Conservation (phyloP, 1,139 yeast species). For the Taphrina communis region DNA sequence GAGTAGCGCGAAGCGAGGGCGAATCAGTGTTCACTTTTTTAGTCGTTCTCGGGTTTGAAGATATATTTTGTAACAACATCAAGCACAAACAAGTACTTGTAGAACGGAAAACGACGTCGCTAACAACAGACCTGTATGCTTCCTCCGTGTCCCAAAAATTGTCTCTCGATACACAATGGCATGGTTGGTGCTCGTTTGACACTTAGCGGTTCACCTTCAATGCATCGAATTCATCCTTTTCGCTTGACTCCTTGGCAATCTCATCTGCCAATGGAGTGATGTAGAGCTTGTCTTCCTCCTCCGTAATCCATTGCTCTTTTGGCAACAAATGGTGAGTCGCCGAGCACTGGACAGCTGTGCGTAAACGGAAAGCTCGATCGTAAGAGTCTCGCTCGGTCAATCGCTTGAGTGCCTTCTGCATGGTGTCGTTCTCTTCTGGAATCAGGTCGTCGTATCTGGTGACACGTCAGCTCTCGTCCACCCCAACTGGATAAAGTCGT, state of each 20-base stretch:
- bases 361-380: constrained; percentile 88
- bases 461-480: neutral
- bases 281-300: constrained; percentile 84
- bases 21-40: too few relatives aligned
- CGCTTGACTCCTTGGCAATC: constrained; percentile 40
- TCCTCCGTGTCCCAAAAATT: neutral
- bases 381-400: constrained; percentile 82
- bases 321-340: constrained; percentile 87
- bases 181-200: neutral
- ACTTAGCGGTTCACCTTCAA: constrained; percentile 34
- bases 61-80: neutral
- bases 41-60: too few relatives aligned
- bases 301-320: constrained; percentile 72
- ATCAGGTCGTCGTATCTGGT: constrained; percentile 78
- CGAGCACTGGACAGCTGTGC: constrained; percentile 88
- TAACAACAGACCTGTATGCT: constrained; percentile 13
- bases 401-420: constrained; percentile 87
- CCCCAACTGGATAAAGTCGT: neutral
- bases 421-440: constrained; percentile 81
- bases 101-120: constrained; percentile 8
- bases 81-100: constrained; percentile 9
- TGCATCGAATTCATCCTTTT: constrained; percentile 43
- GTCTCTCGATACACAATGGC: neutral
- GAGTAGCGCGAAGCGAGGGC: too few relatives aligned
- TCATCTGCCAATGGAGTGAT: constrained; percentile 62